A percentile compares a stretch with the other conserved stretches of the same genome.
phyloP scores from a whole-genome alignment of 192 early-diverging fungal genomes.

The Coemansia sp. region DNA sequence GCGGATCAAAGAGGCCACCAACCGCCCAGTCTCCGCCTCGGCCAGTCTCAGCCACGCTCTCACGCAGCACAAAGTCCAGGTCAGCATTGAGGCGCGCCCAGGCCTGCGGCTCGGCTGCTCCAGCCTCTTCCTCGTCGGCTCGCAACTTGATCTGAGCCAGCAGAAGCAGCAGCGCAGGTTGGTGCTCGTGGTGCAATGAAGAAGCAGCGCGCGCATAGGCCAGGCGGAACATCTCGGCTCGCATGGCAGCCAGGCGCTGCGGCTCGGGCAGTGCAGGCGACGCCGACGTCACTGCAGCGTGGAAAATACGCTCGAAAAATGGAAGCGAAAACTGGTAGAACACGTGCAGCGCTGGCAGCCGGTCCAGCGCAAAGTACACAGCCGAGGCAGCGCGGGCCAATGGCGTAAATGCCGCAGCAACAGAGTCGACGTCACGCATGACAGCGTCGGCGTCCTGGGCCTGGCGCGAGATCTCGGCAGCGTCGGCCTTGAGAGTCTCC shows the following conservation, averaged over 20 bases:
- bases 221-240: conserved; percentile 78
- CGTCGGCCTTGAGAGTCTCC: conserved; percentile 95
- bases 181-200: conserved; percentile 88
- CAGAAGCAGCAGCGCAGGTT: conserved; percentile 83
- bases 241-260: conserved; percentile 71
- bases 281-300: conserved; percentile 71
- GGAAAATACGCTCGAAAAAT: conserved; percentile 93
- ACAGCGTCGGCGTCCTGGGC: conserved; percentile 91
- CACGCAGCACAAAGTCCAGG: conserved; percentile 44
- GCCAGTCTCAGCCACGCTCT: too few species aligned
- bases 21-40: too few species aligned
- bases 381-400: conserved; percentile 87
- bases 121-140: conserved; percentile 42
- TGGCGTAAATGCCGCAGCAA: conserved; percentile 84
- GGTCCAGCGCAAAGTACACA: conserved; percentile 97
- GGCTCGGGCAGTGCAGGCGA: conserved; percentile 42
- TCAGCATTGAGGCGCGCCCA: conserved; percentile 45
- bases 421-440: conserved; percentile 94
- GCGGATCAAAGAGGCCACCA: neutral
- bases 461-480: conserved; percentile 88
- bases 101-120: conserved; percentile 14
- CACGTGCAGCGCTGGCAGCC: conserved; percentile 79
- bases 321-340: conserved; percentile 99
- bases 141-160: conserved; percentile 84
- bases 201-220: conserved; percentile 75